Evolutionary conservation across 129 eudicot genomes (phyloP), one percentile per base, ranked within the genome.

Genomic region (Centaurea solstitialis): DNA sequence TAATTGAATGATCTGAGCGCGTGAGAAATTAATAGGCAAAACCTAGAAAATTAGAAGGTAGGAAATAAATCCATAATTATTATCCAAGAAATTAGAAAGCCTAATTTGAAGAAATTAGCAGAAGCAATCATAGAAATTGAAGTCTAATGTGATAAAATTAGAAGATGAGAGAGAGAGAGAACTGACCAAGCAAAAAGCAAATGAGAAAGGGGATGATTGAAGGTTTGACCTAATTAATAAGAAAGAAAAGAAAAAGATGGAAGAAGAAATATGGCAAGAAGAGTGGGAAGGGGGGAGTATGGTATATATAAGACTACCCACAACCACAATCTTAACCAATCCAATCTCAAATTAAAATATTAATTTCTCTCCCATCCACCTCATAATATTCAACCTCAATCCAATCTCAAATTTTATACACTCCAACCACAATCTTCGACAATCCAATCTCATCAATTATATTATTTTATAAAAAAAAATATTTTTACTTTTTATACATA

Each of bases 241-340:
- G 75, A 74, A 64, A 65, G 20, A 12, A 62, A 80, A 33, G 59
- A n/a, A n/a, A n/a, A n/a, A n/a, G n/a, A n/a, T n/a, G n/a, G n/a
- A n/a, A n/a, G 72, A 68, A 37, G 43, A 21, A 61, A 47, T 74
- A 41, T 65, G 84, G 75, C 80, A 24, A 81, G 79, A 75, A 65
- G 79, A 66, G 79, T 81, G 84, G 72, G 75, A 12, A 66, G 74
- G 20, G 20, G 75, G 35, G 80, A 74, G 75, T 18, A 45, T 15
- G 70, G 79, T 74, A 73, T 81, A 73, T 73, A 81, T 81, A 81
- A 26, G 68, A n/a, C n/a, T n/a, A n/a, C n/a, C n/a, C n/a, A n/a
- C n/a, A n/a, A n/a, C n/a, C n/a, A n/a, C n/a, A n/a, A n/a, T n/a
- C n/a, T n/a, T n/a, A n/a, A n/a, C n/a, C n/a, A n/a, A n/a, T n/a